Evolutionary conservation across 139 green algal species (phyloP), one percentile per base, ranked within the genome.

Genomic region (Chlamydomonas sp.): DNA sequence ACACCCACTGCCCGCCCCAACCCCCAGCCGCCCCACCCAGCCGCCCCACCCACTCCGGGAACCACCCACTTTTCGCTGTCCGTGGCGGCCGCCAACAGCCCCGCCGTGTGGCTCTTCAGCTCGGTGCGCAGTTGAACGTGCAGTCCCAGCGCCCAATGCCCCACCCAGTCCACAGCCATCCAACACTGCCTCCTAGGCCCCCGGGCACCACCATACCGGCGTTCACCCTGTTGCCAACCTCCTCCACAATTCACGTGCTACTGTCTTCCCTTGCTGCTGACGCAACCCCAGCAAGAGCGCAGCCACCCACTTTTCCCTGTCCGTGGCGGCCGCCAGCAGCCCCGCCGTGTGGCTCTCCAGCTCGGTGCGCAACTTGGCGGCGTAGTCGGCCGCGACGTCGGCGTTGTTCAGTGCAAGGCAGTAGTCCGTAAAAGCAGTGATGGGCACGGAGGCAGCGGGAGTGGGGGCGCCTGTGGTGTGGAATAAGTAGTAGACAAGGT

Each of bases 321-420:
- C 96, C 1, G 88, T 80, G 17, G 91, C 60, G 1, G 88, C 79
- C 7, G 73, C 16, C 77, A 98, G 97, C 57, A 95, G 63, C 78
- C 91, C 81, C 2, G 18, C 74, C 8, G 94, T 86, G 64, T 94
- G 85, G 12, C 90, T 86, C 72, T 98, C 97, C 75, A 99, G 90
- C 92, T 98, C 95, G 20, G 89, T 59, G 57, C 92, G 86, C 81
- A 99, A 92, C 94, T 99, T 99, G 49, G 61, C 67, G 31, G 96
- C 91, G 86, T 99, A 98, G 63, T 93, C 92, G 2, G 95, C 86
- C 59, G 91, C 93, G 63, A 98, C 94, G 71, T 98, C 96, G 7
- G 90, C 90, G 79, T 98, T 97, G 93, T 99, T 99, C 76, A 98
- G 89, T 8, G 90, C 90, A 2, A 94, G 86, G 1, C 88, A 89